Conservation (phyloP, 2,329 filamentous ascomycete genomes). For the Tolypocladium tundrense region DNA sequence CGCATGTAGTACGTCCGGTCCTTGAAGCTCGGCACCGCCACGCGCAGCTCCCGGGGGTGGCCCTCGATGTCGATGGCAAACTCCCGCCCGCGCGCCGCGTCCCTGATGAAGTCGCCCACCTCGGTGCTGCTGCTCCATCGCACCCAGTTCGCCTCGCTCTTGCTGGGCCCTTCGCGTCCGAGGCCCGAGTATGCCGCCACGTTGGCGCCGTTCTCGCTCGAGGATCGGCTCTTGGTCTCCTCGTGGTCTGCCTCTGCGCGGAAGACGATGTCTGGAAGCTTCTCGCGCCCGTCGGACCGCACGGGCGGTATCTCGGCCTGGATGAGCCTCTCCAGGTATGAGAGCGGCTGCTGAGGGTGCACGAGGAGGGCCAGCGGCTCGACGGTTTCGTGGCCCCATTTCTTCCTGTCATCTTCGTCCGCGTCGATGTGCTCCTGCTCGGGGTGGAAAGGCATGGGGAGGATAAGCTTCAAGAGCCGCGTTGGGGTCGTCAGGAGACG, state of each 20-base stretch:
- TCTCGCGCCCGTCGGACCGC: conserved; percentile 52
- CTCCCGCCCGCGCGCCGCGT: conserved; percentile 74
- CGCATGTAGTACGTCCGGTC: conserved; percentile 87
- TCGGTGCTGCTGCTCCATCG: conserved; percentile 85
- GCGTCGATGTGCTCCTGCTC: conserved; percentile 29
- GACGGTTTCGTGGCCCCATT: conserved; percentile 32
- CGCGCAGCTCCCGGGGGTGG: conserved; percentile 50
- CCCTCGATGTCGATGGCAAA: conserved; percentile 80
- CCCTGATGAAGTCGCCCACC: conserved; percentile 87
- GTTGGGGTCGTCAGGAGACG: conserved; percentile 75
- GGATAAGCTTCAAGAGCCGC: conserved; percentile 67
- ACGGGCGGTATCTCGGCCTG: conserved; percentile 75
- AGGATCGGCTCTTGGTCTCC: conserved; percentile 20
- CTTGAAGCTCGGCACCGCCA: conserved; percentile 77
- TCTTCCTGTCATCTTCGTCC: conserved; percentile 23
- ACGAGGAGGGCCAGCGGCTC: conserved; percentile 77
- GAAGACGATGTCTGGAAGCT: conserved; percentile 67
- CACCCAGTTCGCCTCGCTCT: conserved; percentile 50
- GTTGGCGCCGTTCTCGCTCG: conserved; percentile 21
- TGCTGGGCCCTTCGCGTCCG: conserved; percentile 47
- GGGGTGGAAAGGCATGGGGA: conserved; percentile 50
- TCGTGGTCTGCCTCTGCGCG: conserved; percentile 65
- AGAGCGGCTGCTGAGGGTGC: conserved; percentile 83
- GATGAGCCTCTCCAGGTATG: conserved; percentile 80
- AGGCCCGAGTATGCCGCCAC: conserved; percentile 64